Evolutionary conservation across 352 stramenopile species (phyloP).

Genomic region (Pythium dissotocum): DNA sequence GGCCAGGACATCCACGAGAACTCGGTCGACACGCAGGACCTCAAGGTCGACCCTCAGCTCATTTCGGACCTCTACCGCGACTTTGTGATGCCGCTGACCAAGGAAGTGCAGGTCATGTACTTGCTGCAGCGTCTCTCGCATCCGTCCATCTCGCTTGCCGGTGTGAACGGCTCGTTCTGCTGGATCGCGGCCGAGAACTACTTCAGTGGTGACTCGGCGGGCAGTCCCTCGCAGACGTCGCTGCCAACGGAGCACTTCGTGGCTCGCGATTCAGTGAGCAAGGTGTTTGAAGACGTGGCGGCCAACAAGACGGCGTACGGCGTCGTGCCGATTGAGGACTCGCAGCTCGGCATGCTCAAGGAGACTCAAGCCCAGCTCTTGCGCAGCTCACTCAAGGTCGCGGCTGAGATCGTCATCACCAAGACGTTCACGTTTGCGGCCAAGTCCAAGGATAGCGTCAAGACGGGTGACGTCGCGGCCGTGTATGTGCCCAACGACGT

Average conservation of each 20-base stretch:
- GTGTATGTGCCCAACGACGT: conserved; percentile 65
- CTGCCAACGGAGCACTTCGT: conserved; percentile 56
- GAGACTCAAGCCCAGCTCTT: conserved; percentile 80
- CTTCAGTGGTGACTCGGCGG: conserved; percentile 46
- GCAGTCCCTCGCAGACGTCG: not conserved
- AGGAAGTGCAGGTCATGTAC: conserved; percentile 97
- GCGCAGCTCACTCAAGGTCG: conserved; percentile 73
- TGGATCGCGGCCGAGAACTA: conserved; percentile 71
- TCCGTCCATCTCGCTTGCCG: conserved; percentile 70
- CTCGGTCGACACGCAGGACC: conserved; percentile 40
- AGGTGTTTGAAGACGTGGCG: conserved; percentile 81
- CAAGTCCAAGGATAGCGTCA: conserved; percentile 44
- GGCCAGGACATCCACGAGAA: conserved; percentile 83
- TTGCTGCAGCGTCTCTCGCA: conserved; percentile 83
- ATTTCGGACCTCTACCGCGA: conserved; percentile 97
- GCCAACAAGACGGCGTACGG: conserved; percentile 81
- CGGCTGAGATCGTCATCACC: conserved; percentile 68
- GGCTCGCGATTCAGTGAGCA: conserved; percentile 56
- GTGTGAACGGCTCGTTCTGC: conserved; percentile 72
- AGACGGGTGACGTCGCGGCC: conserved; percentile 47
- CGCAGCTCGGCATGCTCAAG: conserved; percentile 83
- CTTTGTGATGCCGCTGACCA: conserved; percentile 99
- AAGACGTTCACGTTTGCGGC: conserved; percentile 74
- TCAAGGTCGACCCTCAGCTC: conserved; percentile 95
- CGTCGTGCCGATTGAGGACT: conserved; percentile 87